Base-by-base conservation (phyloP, 176 grass and related monocot species). In the Ananas comosus region DNA sequence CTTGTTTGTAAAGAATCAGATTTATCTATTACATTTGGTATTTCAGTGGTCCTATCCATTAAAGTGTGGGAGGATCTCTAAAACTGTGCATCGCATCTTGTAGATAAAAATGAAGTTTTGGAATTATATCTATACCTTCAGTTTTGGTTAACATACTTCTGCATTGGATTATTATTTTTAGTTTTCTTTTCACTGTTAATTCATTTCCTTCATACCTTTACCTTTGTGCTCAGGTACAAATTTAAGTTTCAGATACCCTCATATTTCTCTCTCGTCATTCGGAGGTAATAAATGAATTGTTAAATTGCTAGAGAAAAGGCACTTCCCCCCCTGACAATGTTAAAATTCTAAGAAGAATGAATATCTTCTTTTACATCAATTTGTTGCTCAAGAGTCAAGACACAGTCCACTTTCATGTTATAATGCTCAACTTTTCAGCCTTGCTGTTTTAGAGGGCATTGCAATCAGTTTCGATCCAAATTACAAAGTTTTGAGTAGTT, bases 181-280 rank as follows among this genome's bases (percentile, higher is more conserved):
- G 52, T 13, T 19, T 4, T 16, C 54, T 59, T 61, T 61, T 61
- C 21, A 18, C 56, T 21, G 56, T 61, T 61, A 9, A 22, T 61
- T 61, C 13, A 18, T 61, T 61, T 21, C 56, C 13, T 61, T 61
- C 56, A 61, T n/a, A 22, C 21, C 21, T 61, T 19, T 61, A 61
- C 10, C 21, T 61, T 61, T 16, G 56, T 22, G 72, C 70, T 80
- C 82, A 96, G 93, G 93, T 96, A 92, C 81, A 96, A 90, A 89
- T 96, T 92, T 79, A 96, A 92, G 81, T 96, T 96, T 69, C 88
- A 74, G 74, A 92, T 96, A 85, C 93, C 93, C 68, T 96, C 93
- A 25, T 96, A 96, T 74, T 96, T 96, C 76, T 96, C 89, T 64
- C 93, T 96, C 64, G 93, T 96, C 58, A 96, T 96, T 67, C 81